Evolutionary conservation across 768 basidiomycete genomes (phyloP), one percentile per base, ranked within the genome.

Genomic region (Lentinula edodes): DNA sequence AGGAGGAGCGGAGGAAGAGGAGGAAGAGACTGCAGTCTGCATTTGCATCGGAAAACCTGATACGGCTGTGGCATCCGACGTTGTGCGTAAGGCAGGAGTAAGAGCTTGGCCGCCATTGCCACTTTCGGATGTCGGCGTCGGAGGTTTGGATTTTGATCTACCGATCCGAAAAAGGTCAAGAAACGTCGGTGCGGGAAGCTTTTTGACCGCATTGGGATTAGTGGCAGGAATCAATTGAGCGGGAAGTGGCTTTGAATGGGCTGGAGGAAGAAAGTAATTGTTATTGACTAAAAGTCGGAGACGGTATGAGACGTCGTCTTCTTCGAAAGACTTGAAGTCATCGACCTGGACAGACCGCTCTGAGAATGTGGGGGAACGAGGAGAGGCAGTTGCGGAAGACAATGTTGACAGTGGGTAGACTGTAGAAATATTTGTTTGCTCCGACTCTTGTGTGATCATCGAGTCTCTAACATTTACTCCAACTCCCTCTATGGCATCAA

Each of bases 191-290:
- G 80, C 72, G 8, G 78, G 67, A 1, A 77, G 67, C 52, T 77
- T 78, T 71, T 84, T 89, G 61, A 78, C 75, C 35, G 75, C 62
- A 38, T 73, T 70, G 10, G 69, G 68, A 45, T 69, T 70, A 1
- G 78, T 71, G 16, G 83, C 80, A 41, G 53, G 53, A 39, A n/a
- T 9, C 62, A 92, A 83, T 56, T 89, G 84, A 32, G 87, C 78
- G 2, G 86, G 82, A 9, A 83, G 83, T 1, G 92, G 92, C 68
- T 94, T 94, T 45, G 86, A 81, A 68, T 94, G 92, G 0, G 92
- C 91, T 9, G 92, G 93, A 3, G 92, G 92, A 41, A 94, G 84
- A 69, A 91, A 94, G 70, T 94, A 94, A 68, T 81, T 93, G 73
- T 94, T 94, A 71, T 88, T 90, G 58, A 94, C 88, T 43, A 94